Base-by-base conservation (phyloP, 768 basidiomycete genomes). In the Leccinum truebloodii region DNA sequence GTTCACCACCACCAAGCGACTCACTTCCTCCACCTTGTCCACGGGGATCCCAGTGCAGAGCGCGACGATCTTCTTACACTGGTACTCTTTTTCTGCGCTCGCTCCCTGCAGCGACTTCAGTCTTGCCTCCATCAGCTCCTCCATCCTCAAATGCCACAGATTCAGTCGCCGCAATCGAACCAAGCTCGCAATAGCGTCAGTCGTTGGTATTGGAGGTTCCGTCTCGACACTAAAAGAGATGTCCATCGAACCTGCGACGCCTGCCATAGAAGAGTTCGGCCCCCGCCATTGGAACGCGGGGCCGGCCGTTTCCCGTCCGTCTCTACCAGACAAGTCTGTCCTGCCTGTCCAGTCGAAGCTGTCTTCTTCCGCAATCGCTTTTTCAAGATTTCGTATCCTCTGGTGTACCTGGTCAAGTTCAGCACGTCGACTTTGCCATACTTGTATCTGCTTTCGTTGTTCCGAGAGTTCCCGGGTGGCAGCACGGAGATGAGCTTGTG, bases 401-500 rank as follows among this genome's bases (percentile, higher is more conserved):
- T 94, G 93, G 46, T 81, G 83, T 34, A 90, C 79, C 65, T 92
- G 86, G 64, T 97, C 95, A 12, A 94, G 81, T 72, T 94, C 90
- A 9, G 80, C 82, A 60, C 90, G 88, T 39, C 84, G 82, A 1
- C 75, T 69, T 72, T 94, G 90, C 86, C 91, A 91, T 5, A 78
- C 66, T 64, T 88, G 85, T 39, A 96, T 87, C 66, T 93, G 89
- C 67, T 88, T 89, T 50, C 97, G 88, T 71, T 94, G 92, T 65
- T 95, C 92, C 1, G 94, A 88, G 22, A 99, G 85, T 65, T 94
- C 89, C 57, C 91, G 88, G 3, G 96, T 98, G 1, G 94, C 91
- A 13, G 89, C 88, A 28, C 91, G 89, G 12, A 99, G 85, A 65
- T 95, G 89, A 4, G 86, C 86, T 72, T 94, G 92, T 12, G 89